A percentile compares a stretch with the other conserved stretches of the same genome.
Evolutionary conservation across 2,329 filamentous ascomycete species (phyloP).

Genomic region (Sclerotinia nivalis): DNA sequence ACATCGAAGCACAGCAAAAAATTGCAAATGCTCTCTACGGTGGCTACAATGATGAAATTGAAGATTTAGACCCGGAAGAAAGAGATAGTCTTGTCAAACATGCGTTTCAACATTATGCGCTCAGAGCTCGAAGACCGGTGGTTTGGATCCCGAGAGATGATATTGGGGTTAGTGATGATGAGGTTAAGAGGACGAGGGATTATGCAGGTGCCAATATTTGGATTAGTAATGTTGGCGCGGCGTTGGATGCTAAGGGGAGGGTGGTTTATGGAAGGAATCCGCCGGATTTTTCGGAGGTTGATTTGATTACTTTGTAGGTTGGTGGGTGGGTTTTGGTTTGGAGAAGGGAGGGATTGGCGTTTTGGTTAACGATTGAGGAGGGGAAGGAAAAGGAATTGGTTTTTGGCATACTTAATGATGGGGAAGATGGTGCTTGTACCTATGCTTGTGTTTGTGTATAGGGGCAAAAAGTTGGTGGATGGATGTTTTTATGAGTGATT

Average conservation of each 20-base stretch:
- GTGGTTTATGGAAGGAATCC: constrained; percentile 84
- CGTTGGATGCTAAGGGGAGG: constrained; percentile 77
- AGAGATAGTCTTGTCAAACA: constrained; percentile 81
- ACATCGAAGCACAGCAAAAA: constrained; percentile 68
- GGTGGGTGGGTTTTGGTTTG: neutral
- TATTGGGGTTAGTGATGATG: constrained; percentile 86
- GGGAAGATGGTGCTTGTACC: neutral
- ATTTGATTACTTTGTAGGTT: constrained; percentile 73
- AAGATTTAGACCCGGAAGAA: constrained; percentile 88
- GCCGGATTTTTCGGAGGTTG: constrained; percentile 85
- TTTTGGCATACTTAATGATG: neutral
- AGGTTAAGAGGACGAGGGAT: constrained; percentile 76
- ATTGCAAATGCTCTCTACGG: constrained; percentile 83
- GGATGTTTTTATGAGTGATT: no score
- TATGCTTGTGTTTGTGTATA: neutral
- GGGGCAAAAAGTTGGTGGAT: neutral
- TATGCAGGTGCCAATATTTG: constrained; percentile 63
- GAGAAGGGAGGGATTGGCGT: neutral
- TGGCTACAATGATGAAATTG: constrained; percentile 87
- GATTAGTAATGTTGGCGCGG: constrained; percentile 92
- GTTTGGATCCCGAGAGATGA: constrained; percentile 95
- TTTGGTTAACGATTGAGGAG: neutral
- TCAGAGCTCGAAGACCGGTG: constrained; percentile 79
- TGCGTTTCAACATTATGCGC: constrained; percentile 86
- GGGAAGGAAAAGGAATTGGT: neutral